These are phyloP conservation scores for Luzula sylvatica DNA, from an alignment of 176 grass and related monocot genomes.

Conservation along the genomic window DNA sequence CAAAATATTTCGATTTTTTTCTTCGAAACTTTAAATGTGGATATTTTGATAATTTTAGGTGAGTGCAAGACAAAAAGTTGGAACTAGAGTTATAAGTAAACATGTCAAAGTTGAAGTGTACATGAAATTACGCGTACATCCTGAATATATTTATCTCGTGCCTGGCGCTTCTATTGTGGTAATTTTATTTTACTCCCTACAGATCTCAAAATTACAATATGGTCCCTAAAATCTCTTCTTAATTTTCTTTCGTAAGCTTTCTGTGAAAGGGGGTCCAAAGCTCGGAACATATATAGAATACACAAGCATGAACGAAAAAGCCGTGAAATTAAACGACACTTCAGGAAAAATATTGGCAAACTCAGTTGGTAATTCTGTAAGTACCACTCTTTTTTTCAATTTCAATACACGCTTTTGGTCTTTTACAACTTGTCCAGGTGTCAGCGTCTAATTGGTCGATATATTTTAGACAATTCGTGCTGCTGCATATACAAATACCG, in stretches of 20 bases:
- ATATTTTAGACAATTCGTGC: constrained; percentile 59
- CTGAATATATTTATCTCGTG: constrained; percentile 81
- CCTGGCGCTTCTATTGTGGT: constrained; percentile 92
- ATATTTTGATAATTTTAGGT: constrained; percentile 50
- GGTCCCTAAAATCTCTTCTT: background rate
- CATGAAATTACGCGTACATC: constrained; percentile 63
- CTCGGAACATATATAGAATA: constrained; percentile 59
- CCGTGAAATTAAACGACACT: constrained; percentile 44
- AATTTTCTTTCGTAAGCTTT: constrained; percentile 36
- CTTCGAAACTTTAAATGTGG: background rate
- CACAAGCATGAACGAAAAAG: constrained; percentile 44
- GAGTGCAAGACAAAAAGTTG: constrained; percentile 53
- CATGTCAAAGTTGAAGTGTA: constrained; percentile 91
- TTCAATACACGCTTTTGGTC: constrained; percentile 1
- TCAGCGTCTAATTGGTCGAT: background rate
- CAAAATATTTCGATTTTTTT: background rate
- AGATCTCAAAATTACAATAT: too few relatives aligned
- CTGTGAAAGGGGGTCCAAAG: constrained; percentile 84
- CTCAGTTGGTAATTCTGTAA: constrained; percentile 82
- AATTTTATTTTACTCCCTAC: constrained; percentile 29
- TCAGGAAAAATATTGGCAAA: constrained; percentile 70
- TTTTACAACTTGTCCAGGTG: constrained; percentile 7
- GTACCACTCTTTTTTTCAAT: constrained; percentile 26
- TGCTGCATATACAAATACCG: constrained; percentile 51
- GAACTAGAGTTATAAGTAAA: constrained; percentile 74